Conservation (phyloP, 2,329 filamentous ascomycete species). For the Malbranchea cinnamomea region DNA sequence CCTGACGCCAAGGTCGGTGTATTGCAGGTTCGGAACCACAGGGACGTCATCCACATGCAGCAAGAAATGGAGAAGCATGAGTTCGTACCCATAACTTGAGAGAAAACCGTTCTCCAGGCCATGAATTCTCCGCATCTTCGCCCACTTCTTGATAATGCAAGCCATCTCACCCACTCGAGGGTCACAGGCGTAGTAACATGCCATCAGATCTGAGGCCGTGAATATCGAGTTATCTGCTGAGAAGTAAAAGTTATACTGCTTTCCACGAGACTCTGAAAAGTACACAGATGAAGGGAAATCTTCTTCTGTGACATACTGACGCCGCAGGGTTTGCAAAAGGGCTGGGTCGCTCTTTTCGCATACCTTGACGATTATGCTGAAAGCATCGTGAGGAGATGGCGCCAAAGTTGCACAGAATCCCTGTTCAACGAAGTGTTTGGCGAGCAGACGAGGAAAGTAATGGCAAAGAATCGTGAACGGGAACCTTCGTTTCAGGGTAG, state of each 20-base stretch:
- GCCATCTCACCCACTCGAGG: slow-evolving; percentile 62
- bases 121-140: slow-evolving; percentile 72
- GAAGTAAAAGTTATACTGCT: slow-evolving; percentile 94
- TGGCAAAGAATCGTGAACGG: too few relatives aligned
- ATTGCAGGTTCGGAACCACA: slow-evolving; percentile 61
- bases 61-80: slow-evolving; percentile 86
- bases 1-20: slow-evolving; percentile 25
- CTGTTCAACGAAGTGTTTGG: too few relatives aligned
- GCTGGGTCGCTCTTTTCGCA: too few relatives aligned
- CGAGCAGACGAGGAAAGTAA: too few relatives aligned
- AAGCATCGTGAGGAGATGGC: too few relatives aligned
- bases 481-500: too few relatives aligned
- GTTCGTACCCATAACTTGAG: slow-evolving; percentile 77
- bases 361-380: too few relatives aligned
- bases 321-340: too few relatives aligned
- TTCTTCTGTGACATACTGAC: too few relatives aligned
- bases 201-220: slow-evolving; percentile 68
- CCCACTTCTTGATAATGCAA: slow-evolving; percentile 82
- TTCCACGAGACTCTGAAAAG: too few relatives aligned
- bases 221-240: slow-evolving; percentile 60
- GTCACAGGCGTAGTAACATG: slow-evolving; percentile 71
- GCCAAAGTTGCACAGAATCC: too few relatives aligned
- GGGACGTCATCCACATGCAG: slow-evolving; percentile 69
- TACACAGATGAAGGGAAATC: too few relatives aligned
- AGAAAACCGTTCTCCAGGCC: slow-evolving; percentile 73